Evolutionary conservation across 2,329 filamentous ascomycete genomes (phyloP).

Genomic region (Ophiocordyceps robertsii): DNA sequence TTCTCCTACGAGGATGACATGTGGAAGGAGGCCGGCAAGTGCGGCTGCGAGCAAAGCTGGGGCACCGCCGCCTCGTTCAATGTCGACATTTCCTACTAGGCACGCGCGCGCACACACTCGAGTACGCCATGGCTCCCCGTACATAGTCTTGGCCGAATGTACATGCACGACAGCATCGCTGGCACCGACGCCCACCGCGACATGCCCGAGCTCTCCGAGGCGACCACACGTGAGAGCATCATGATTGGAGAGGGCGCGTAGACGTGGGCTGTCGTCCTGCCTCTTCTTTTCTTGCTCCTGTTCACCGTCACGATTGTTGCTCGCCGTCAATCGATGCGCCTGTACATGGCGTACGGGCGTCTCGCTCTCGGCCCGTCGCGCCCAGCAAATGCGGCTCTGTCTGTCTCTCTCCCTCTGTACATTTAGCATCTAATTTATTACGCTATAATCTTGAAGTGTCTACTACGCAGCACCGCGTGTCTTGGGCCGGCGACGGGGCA

Average conservation of each 20-base stretch:
- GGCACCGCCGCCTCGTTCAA: conserved; percentile 32
- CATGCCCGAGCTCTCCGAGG: too few relatives aligned
- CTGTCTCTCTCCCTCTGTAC: conserved; percentile 7
- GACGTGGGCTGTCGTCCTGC: too few relatives aligned
- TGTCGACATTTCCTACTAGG: conserved; percentile 1
- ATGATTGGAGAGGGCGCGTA: too few relatives aligned
- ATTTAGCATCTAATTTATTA: conserved; percentile 23
- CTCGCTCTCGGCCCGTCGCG: too few relatives aligned
- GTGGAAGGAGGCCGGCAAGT: conserved; percentile 65
- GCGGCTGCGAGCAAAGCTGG: conserved; percentile 70
- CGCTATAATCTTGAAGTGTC: conserved; percentile 32
- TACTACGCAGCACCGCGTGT: conserved; percentile 11
- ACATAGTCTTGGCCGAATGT: conserved; percentile 11
- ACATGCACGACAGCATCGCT: conserved; percentile 10
- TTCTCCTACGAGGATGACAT: conserved; percentile 69
- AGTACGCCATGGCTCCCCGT: background rate
- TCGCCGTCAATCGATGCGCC: too few relatives aligned
- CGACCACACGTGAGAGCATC: too few relatives aligned
- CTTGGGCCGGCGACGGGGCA: too few relatives aligned
- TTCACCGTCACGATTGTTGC: too few relatives aligned
- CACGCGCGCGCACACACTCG: background rate
- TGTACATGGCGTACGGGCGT: too few relatives aligned
- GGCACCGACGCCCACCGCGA: too few relatives aligned
- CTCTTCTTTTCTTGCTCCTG: too few relatives aligned
- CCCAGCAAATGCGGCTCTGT: conserved; percentile 7